phyloP scores from a whole-genome alignment of 1,284 basidiomycete species.

The Meira miltonrushii region DNA sequence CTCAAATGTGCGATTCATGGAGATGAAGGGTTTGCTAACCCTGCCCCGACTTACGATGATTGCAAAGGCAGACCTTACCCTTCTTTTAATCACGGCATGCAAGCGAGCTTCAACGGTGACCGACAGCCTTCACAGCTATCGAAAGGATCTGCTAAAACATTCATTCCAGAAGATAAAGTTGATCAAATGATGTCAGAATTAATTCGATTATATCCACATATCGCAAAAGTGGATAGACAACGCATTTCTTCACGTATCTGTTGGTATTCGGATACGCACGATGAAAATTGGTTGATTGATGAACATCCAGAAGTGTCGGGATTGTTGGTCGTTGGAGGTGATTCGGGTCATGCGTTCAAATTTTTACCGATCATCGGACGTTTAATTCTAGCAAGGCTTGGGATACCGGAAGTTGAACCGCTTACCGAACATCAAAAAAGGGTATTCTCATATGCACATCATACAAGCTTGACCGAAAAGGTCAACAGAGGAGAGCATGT shows the following conservation, averaged over 20 bases:
- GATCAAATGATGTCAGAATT: slow-evolving; percentile 60
- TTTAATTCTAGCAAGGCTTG: slow-evolving; percentile 66
- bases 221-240: slow-evolving; percentile 47
- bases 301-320: slow-evolving; percentile 53
- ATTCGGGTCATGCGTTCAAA: slow-evolving; percentile 56
- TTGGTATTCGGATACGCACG: slow-evolving; percentile 62
- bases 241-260: slow-evolving; percentile 60
- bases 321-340: slow-evolving; percentile 56
- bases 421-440: slow-evolving; percentile 16
- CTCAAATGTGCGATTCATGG: slow-evolving; percentile 71
- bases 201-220: slow-evolving; percentile 64
- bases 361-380: slow-evolving; percentile 77
- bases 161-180: slow-evolving; percentile 58
- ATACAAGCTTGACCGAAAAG: slow-evolving; percentile 1
- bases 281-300: slow-evolving; percentile 57
- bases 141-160: background rate
- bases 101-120: too few species aligned
- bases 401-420: slow-evolving; percentile 3
- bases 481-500: too few species aligned
- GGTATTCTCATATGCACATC: slow-evolving; percentile 28
- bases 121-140: background rate
- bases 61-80: background rate
- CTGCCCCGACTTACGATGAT: slow-evolving; percentile 35
- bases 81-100: background rate
- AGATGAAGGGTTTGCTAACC: slow-evolving; percentile 60